Evolutionary conservation across 1,284 basidiomycete genomes (phyloP).

Genomic region (Tilletiopsis washingtonensis): DNA sequence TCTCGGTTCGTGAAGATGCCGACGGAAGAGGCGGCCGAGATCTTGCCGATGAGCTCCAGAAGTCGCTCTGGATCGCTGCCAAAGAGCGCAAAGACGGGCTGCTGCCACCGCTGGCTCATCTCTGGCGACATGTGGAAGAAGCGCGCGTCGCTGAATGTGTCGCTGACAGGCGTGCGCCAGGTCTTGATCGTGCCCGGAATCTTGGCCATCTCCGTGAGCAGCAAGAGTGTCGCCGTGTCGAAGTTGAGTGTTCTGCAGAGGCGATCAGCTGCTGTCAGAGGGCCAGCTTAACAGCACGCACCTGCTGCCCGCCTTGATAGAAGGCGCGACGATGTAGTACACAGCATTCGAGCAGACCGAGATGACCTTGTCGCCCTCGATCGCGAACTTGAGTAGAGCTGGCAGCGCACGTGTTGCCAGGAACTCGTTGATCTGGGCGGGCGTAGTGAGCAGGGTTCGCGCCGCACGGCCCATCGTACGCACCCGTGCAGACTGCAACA

Average conservation of each 20-base stretch:
- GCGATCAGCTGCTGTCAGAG: too few species aligned
- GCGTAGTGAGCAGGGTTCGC: too few species aligned
- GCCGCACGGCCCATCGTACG: too few species aligned
- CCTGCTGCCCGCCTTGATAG: slow-evolving; percentile 53
- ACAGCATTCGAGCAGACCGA: slow-evolving; percentile 72
- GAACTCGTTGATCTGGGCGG: slow-evolving; percentile 62
- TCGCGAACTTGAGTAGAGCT: slow-evolving; percentile 67
- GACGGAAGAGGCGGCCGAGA: slow-evolving; percentile 68
- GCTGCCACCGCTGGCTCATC: slow-evolving; percentile 61
- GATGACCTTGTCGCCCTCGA: slow-evolving; percentile 75
- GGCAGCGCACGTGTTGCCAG: slow-evolving; percentile 66
- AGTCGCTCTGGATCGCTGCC: slow-evolving; percentile 80
- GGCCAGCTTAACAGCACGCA: background rate
- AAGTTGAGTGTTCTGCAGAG: slow-evolving; percentile 44
- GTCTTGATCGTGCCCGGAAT: slow-evolving; percentile 71
- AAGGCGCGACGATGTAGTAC: slow-evolving; percentile 75
- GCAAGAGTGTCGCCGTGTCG: slow-evolving; percentile 55
- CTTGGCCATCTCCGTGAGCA: slow-evolving; percentile 63
- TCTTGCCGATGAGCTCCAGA: slow-evolving; percentile 60
- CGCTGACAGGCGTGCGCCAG: slow-evolving; percentile 72
- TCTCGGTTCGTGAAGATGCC: slow-evolving; percentile 97
- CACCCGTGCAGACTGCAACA: too few species aligned
- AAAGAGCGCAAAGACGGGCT: slow-evolving; percentile 70
- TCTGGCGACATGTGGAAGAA: slow-evolving; percentile 69
- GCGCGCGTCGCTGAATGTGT: slow-evolving; percentile 74